Base-by-base conservation (phyloP, 2,329 filamentous ascomycete genomes). In the Fusarium sp. region DNA sequence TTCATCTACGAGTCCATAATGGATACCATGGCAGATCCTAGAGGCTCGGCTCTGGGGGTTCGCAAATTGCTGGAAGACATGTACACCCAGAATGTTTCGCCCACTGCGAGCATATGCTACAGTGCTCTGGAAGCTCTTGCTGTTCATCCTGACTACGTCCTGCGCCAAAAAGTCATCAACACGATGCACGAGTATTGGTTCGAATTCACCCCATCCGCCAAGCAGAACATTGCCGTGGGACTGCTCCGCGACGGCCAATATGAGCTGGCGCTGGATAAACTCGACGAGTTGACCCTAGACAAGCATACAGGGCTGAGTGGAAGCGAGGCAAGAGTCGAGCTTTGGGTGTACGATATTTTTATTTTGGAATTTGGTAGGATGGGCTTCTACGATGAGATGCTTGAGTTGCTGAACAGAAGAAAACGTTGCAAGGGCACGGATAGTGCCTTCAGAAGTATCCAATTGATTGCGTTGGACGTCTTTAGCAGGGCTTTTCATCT, bases 121-220 rank as follows among this genome's bases (percentile, higher is more conserved):
- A 85, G 85, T 59, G 85, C 89, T 3, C 77, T 97, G 17, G 61
- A 90, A 80, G 88, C 85, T 6, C 80, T 97, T 21, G 86, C 91
- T 1, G 85, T 95, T 9, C 95, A 98, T 72, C 92, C 94, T 0
- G 91, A 98, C 74, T 94, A 96, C 67, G 66, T 92, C 6, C 78
- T 95, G 21, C 87, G 93, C 32, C 83, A 85, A 49, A 82, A 88
- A 32, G 82, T 97, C 4, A 78, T 97, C 35, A 78, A 85, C 50
- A 87, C 88, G 52, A 92, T 95, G 89, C 85, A 86, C 68, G 81
- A 86, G 52, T 82, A 86, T 61, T 96, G 92, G 90, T 72, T 73
- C 43, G 59, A 69, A 3, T 63, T 73, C 7, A 37, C 83, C 81
- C 10, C 79, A 82, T 78, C 84, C 7, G 89, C 87, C 9, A 84